Conservation (phyloP, 1,284 basidiomycete species). For the Boletus sp. region DNA sequence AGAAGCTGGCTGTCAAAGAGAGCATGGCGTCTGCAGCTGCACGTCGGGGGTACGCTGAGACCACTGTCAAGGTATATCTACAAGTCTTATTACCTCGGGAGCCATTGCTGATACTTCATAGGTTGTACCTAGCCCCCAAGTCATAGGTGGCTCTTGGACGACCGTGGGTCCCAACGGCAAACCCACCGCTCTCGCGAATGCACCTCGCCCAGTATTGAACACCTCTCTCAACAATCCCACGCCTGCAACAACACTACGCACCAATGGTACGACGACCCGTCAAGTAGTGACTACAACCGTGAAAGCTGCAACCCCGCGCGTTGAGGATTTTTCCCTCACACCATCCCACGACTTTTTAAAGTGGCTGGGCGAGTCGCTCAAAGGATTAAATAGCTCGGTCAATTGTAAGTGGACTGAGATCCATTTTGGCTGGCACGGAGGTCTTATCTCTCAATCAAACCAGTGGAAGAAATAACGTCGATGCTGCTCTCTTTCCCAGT, state of each 20-base stretch:
- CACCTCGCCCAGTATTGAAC: constrained; percentile 37
- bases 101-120: constrained; percentile 15
- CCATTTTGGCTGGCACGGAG: constrained; percentile 1
- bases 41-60: constrained; percentile 77
- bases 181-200: constrained; percentile 32
- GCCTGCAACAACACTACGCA: constrained; percentile 29
- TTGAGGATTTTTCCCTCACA: constrained; percentile 56
- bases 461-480: constrained; percentile 89
- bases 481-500: constrained; percentile 90
- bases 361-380: constrained; percentile 87
- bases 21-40: constrained; percentile 50
- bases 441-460: constrained; percentile 18
- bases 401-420: constrained; percentile 54
- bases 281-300: constrained; percentile 32
- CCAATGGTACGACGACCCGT: constrained; percentile 38
- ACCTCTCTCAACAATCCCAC: constrained; percentile 22
- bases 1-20: constrained; percentile 65
- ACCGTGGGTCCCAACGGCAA: constrained; percentile 83
- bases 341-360: constrained; percentile 89
- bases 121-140: constrained; percentile 24
- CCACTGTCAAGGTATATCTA: constrained; percentile 61
- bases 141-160: constrained; percentile 68
- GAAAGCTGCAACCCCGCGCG: constrained; percentile 43
- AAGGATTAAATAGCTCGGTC: constrained; percentile 78
- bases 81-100: background rate